Evolutionary conservation across 1,139 yeast species (phyloP), one percentile per base, ranked within the genome.

Genomic region (Candida sp.): DNA sequence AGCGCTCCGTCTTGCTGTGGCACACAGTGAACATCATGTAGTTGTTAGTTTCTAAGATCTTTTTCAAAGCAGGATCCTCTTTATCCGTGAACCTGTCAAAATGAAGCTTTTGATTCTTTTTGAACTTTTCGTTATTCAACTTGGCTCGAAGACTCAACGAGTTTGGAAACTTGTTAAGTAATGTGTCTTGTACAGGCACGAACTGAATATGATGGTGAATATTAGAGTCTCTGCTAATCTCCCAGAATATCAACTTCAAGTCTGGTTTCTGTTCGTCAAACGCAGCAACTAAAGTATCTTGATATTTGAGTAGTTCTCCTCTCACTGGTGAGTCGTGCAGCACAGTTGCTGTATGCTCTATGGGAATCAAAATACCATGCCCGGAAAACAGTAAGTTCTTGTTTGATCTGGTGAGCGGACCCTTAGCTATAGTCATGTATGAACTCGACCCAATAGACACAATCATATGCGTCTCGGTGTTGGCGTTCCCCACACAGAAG

Each of bases 351-450:
- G 77, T 71, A 66, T 93, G 98, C 8, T 86, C 84, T 25, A 93
- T 81, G 0, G 98, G 96, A n/a, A 91, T 84, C 7, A 92, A 78
- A 44, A 93, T 74, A 11, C 90, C 89, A 71, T 93, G 98, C 0
- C 96, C 97, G 0, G 96, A 83, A 62, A 90, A 85, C 7, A 77
- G 74, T 62, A 80, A 64, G 25, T 59, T 58, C 49, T 67, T 64
- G 52, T 65, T 66, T 2, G 86, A 79, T 40, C 78, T 69, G 1
- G 91, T 81, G 30, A 93, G 68, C 0, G 98, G 98, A 0, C 98
- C 98, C 62, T 90, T 91, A 0, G 97, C 96, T 12, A 87, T 77
- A 0, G 98, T 88, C 54, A 92, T 51, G 63, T 91, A 93, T 1
- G 85, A 70, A 40, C 76, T 73, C 7, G 79, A 78, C 0, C 90